These are phyloP conservation scores for Kazachstania psychrophila DNA, from an alignment of 805 yeast genomes.

Conservation along the genomic window DNA sequence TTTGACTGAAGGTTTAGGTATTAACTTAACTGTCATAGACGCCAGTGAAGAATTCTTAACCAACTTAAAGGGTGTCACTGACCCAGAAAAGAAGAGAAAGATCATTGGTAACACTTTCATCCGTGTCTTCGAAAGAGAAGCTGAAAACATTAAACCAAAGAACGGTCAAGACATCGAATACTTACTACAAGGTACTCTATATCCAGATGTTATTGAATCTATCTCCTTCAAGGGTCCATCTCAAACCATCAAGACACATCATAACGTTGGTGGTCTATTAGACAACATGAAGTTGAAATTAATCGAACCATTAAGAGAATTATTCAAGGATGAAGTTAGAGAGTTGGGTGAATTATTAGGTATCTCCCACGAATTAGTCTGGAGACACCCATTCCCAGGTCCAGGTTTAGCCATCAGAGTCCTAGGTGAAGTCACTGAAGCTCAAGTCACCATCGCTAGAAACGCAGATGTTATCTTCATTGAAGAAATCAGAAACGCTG, in stretches of 20 bases:
- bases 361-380: slow-evolving; percentile 91
- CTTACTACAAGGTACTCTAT: slow-evolving; percentile 91
- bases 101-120: slow-evolving; percentile 97
- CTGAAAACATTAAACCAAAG: slow-evolving; percentile 81
- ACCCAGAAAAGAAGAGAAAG: slow-evolving; percentile 98
- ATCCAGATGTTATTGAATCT: slow-evolving; percentile 97
- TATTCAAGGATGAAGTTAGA: slow-evolving; percentile 98
- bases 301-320: slow-evolving; percentile 96
- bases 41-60: slow-evolving; percentile 84
- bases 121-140: slow-evolving; percentile 93
- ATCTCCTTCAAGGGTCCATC: slow-evolving; percentile 99
- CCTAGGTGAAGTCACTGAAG: slow-evolving; percentile 89
- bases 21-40: slow-evolving; percentile 88
- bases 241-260: slow-evolving; percentile 98
- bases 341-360: slow-evolving; percentile 90
- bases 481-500: slow-evolving; percentile 90
- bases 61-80: slow-evolving; percentile 87
- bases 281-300: slow-evolving; percentile 97
- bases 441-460: slow-evolving; percentile 92
- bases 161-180: slow-evolving; percentile 87
- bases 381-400: slow-evolving; percentile 99
- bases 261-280: slow-evolving; percentile 95
- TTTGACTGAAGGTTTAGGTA: slow-evolving; percentile 85
- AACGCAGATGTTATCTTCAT: slow-evolving; percentile 94
- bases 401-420: slow-evolving; percentile 99